Percentiles rank a stretch among this genome's conserved stretches.
Conservation (phyloP, 2,329 filamentous ascomycete genomes). For the Hysterium pulicare region DNA sequence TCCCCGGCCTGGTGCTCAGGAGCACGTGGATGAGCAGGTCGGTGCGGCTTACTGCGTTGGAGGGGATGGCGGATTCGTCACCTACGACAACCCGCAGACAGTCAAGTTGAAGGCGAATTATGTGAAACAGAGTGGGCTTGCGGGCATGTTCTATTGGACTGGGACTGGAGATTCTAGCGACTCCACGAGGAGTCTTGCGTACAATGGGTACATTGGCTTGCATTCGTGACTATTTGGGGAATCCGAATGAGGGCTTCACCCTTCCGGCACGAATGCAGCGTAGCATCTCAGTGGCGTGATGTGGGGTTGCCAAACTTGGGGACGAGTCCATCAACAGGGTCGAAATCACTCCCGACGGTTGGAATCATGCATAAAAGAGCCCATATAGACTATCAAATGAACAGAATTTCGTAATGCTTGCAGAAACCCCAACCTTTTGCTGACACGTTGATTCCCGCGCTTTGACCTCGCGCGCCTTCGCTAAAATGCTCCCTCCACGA, state of each 20-base stretch:
- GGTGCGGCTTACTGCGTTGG: constrained; percentile 71
- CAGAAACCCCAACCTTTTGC: background rate
- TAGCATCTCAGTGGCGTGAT: background rate
- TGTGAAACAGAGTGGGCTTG: constrained; percentile 67
- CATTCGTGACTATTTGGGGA: constrained; percentile 19
- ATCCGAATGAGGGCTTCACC: background rate
- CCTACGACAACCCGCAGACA: constrained; percentile 75
- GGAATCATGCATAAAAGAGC: background rate
- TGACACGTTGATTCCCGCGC: constrained; percentile 2
- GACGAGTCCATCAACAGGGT: too few species aligned
- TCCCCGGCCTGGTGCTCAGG: constrained; percentile 59
- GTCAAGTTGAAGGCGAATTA: constrained; percentile 72
- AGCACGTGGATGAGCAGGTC: constrained; percentile 63
- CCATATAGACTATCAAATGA: background rate
- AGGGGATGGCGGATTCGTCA: constrained; percentile 72
- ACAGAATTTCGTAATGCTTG: background rate
- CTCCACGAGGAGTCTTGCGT: constrained; percentile 54
- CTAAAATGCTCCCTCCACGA: background rate
- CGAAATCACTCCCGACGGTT: background rate
- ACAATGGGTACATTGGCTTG: constrained; percentile 57
- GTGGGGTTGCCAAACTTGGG: too few species aligned
- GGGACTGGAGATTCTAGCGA: constrained; percentile 64
- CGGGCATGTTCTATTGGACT: constrained; percentile 79
- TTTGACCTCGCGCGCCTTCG: background rate
- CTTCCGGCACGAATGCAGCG: background rate